Base-by-base conservation (phyloP, 2,329 filamentous ascomycete species). In the Fusarium dlaminii region DNA sequence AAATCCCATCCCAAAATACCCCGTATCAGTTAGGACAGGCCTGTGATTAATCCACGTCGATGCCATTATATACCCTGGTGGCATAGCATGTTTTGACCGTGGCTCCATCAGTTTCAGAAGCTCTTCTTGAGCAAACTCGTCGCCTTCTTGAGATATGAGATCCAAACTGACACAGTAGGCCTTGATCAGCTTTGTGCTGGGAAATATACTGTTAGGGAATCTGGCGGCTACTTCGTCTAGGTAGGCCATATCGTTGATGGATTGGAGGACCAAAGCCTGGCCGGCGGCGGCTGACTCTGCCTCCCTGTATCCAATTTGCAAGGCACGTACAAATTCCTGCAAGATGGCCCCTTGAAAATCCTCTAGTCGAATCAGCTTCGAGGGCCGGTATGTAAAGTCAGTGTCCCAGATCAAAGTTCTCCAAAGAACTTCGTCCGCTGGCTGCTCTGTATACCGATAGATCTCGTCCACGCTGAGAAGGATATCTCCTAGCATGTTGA, bases 351-450 rank as follows among this genome's bases (percentile, higher is more conserved):
- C 8, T 5, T 45, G 63, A 4, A 54, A 62, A 15, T 61, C 46
- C 15, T 20, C 40, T 0, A 36, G 7, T 3, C 18, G 36, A 11
- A 68, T 14, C 0, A 24, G 13, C 13, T 29, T 49, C 2, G 65
- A 32, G 1, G 65, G 63, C 8, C 63, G 30, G 2, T 46, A 11
- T 8, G 29, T 30, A 0, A 61, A 32, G 5, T 68, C 65, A 0
- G 9, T 32, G 10, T 68, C 65, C 30, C 34, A 67, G 8, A 68
- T 24, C 3, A 68, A 6, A 2, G 63, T 62, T 15, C 65, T 34
- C 63, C 63, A 68, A 1, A 68, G 40, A 6, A 20, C 65, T 6
- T 68, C 63, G 4, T 68, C 63, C 1, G 65, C 15, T 2, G 20
- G 4, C 6, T 68, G 63, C 0, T 60, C 20, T 1, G 54, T 68